Percentiles rank a stretch among this genome's conserved stretches.
phyloP scores from a whole-genome alignment of 352 stramenopile genomes.

The Phytophthora brassicae region DNA sequence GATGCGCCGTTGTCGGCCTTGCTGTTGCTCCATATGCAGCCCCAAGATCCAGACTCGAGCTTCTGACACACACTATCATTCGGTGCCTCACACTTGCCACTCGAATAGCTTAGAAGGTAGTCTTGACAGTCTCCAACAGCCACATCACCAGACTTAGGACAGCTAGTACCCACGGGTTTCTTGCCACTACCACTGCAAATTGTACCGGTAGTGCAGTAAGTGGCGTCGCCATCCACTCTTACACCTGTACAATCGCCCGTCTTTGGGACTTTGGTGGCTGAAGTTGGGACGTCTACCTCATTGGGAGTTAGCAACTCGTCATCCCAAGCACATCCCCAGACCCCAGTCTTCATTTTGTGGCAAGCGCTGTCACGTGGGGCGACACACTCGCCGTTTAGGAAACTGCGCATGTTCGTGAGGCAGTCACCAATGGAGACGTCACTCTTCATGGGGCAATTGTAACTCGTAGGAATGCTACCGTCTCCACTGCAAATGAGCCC shows the following conservation, averaged over 20 bases:
- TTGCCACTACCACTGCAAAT: constrained; percentile 52
- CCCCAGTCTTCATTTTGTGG: constrained; percentile 11
- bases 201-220: constrained; percentile 52
- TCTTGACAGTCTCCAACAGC: constrained; percentile 49
- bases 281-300: neutral
- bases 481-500: constrained; percentile 38
- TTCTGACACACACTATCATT: constrained; percentile 45
- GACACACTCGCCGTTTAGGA: constrained; percentile 25
- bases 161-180: constrained; percentile 36
- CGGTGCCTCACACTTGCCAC: constrained; percentile 46
- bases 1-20: constrained; percentile 3
- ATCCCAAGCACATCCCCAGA: constrained; percentile 34
- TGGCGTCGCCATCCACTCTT: constrained; percentile 60
- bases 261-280: neutral
- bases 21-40: constrained; percentile 42
- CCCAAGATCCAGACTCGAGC: constrained; percentile 56
- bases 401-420: constrained; percentile 27
- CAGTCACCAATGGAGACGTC: constrained; percentile 36
- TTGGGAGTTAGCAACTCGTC: neutral
- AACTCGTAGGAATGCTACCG: constrained; percentile 26
- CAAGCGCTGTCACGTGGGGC: constrained; percentile 30
- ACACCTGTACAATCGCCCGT: constrained; percentile 39
- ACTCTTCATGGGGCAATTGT: constrained; percentile 32
- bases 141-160: constrained; percentile 51
- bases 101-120: constrained; percentile 43